Conservation (phyloP, 1,284 basidiomycete genomes). For the Sanghuangporus weigelae region DNA sequence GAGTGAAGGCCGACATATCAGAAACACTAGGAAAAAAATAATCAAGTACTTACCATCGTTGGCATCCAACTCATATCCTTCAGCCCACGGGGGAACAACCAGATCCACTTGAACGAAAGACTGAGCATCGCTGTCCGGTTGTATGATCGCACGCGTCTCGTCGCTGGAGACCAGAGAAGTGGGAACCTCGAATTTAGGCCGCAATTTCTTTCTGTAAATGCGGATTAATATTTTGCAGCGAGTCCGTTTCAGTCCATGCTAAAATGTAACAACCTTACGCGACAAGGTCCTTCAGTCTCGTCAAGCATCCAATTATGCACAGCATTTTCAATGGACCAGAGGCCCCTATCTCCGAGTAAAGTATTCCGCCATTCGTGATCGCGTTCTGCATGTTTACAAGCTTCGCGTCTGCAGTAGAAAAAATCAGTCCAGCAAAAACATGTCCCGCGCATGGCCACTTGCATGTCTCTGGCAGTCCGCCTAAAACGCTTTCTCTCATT, state of each 20-base stretch:
- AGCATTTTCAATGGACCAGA: conserved; percentile 63
- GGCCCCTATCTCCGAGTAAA: conserved; percentile 65
- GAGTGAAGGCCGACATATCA: background rate
- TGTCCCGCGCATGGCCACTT: conserved; percentile 23
- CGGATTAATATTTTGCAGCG: background rate
- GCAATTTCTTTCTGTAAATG: conserved; percentile 60
- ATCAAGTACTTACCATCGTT: conserved; percentile 49
- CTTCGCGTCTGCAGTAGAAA: conserved; percentile 51
- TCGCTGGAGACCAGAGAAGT: conserved; percentile 45
- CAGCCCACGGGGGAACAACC: conserved; percentile 68
- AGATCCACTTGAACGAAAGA: conserved; percentile 55
- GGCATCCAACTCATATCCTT: conserved; percentile 67
- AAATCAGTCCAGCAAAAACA: background rate
- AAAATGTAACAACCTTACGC: conserved; percentile 55
- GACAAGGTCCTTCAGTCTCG: conserved; percentile 84
- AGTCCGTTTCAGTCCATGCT: background rate
- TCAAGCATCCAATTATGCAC: conserved; percentile 69
- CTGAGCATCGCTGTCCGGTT: conserved; percentile 53
- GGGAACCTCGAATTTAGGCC: conserved; percentile 49
- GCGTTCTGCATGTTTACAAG: conserved; percentile 58
- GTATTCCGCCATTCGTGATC: conserved; percentile 54
- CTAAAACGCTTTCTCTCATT: conserved; percentile 67
- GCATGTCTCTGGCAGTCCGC: conserved; percentile 70
- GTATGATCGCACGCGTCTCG: conserved; percentile 50
- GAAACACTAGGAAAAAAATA: conserved; percentile 28